A percentile compares a stretch with the other conserved stretches of the same genome.
Conservation (phyloP, 2,329 filamentous ascomycete species). For the Exophiala viscosa region DNA sequence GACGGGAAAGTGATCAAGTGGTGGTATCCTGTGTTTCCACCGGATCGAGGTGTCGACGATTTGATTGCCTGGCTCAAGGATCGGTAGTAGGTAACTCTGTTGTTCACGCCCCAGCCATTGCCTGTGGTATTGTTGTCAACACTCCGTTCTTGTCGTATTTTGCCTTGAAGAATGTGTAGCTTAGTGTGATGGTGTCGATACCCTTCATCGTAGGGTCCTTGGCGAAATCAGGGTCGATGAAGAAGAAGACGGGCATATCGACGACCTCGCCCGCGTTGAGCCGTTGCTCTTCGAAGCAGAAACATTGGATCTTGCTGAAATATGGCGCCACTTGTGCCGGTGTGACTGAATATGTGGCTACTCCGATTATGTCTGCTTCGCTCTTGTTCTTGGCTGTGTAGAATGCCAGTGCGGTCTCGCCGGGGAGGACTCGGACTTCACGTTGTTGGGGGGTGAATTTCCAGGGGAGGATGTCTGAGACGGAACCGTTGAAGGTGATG, state of each 20-base stretch:
- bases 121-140: slow-evolving; percentile 42
- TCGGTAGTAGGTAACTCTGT: background rate
- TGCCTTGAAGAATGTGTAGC: slow-evolving; percentile 97
- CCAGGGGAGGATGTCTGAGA: slow-evolving; percentile 94
- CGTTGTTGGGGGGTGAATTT: slow-evolving; percentile 96
- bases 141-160: slow-evolving; percentile 79
- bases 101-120: slow-evolving; percentile 13
- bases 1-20: slow-evolving; percentile 40
- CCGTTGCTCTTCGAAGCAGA: slow-evolving; percentile 96
- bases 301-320: slow-evolving; percentile 99
- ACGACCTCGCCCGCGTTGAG: slow-evolving; percentile 93
- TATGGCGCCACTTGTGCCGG: slow-evolving; percentile 94
- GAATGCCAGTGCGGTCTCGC: slow-evolving; percentile 94
- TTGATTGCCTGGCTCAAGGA: slow-evolving; percentile 34
- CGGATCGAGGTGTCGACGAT: slow-evolving; percentile 39
- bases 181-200: slow-evolving; percentile 91
- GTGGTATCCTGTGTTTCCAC: slow-evolving; percentile 45
- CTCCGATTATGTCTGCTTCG: slow-evolving; percentile 90
- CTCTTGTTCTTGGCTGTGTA: slow-evolving; percentile 94
- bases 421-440: slow-evolving; percentile 89
- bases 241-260: slow-evolving; percentile 99
- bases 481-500: slow-evolving; percentile 93
- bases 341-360: slow-evolving; percentile 96
- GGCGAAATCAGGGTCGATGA: slow-evolving; percentile 91
- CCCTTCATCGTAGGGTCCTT: slow-evolving; percentile 90